Conservation (phyloP, 2,329 filamentous ascomycete species). For the Colletotrichum sp. region DNA sequence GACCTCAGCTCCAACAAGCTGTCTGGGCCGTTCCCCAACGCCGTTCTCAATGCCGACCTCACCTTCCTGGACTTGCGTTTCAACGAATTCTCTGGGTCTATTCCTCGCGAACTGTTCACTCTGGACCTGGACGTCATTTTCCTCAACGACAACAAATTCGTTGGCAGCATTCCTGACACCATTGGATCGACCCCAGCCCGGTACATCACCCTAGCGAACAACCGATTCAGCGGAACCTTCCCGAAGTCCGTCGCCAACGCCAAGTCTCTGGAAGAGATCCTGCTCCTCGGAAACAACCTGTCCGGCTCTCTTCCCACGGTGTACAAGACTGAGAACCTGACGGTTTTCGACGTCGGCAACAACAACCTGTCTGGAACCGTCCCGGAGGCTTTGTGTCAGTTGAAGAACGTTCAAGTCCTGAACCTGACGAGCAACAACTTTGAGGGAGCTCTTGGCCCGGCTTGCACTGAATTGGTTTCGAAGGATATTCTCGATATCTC, state of each 20-base stretch:
- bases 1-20: not conserved
- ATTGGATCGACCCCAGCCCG: not conserved
- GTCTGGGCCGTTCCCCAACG: not conserved
- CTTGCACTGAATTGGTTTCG: not conserved
- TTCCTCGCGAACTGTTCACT: not conserved
- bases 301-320: not conserved
- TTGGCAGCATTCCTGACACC: not conserved
- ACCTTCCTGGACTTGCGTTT: not conserved
- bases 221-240: not conserved
- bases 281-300: not conserved
- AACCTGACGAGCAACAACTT: slow-evolving; percentile 2
- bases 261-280: not conserved
- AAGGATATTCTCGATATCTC: not conserved
- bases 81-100: not conserved
- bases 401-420: not conserved
- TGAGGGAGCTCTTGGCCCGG: not conserved
- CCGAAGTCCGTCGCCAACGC: not conserved
- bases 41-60: not conserved
- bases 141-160: slow-evolving; percentile 3
- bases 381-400: not conserved
- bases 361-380: not conserved
- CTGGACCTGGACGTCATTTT: not conserved
- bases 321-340: not conserved
- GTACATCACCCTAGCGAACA: not conserved
- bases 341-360: slow-evolving; percentile 1